These are phyloP conservation scores for Rhizopus stolonifer DNA, from an alignment of 371 early-diverging fungal genomes.

Conservation along the genomic window DNA sequence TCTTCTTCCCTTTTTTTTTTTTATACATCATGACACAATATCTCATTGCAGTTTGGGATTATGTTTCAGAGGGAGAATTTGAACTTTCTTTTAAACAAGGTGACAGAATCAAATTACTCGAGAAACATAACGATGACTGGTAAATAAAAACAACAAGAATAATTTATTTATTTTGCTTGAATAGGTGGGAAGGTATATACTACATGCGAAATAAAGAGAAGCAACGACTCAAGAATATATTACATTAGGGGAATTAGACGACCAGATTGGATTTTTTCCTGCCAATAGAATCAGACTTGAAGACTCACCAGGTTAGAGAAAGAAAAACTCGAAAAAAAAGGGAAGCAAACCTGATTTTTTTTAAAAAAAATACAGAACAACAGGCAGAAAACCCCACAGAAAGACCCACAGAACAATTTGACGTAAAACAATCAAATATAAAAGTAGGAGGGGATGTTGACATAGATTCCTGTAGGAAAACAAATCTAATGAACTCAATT, in stretches of 20 bases:
- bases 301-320: constrained; percentile 1
- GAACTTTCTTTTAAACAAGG: constrained; percentile 51
- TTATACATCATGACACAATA: constrained; percentile 36
- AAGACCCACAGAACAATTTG: too few relatives aligned
- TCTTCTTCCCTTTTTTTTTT: not conserved
- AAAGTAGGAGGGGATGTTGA: too few relatives aligned
- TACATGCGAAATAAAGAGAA: not conserved
- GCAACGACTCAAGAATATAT: not conserved
- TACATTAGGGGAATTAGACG: constrained; percentile 40
- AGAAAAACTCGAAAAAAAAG: too few relatives aligned
- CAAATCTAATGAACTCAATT: too few relatives aligned
- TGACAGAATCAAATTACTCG: constrained; percentile 42
- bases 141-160: constrained; percentile 6
- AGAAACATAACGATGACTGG: constrained; percentile 55
- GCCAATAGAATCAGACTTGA: constrained; percentile 43
- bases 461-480: too few relatives aligned
- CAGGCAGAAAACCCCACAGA: not conserved
- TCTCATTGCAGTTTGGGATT: constrained; percentile 49
- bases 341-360: too few relatives aligned
- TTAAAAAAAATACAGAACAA: too few relatives aligned
- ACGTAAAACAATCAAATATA: too few relatives aligned
- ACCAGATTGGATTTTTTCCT: constrained; percentile 53
- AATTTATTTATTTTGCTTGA: not conserved
- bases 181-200: constrained; percentile 58
- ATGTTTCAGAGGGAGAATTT: constrained; percentile 45